Evolutionary conservation across 805 yeast genomes (phyloP).

Genomic region (Yamadazyma kitorensis): DNA sequence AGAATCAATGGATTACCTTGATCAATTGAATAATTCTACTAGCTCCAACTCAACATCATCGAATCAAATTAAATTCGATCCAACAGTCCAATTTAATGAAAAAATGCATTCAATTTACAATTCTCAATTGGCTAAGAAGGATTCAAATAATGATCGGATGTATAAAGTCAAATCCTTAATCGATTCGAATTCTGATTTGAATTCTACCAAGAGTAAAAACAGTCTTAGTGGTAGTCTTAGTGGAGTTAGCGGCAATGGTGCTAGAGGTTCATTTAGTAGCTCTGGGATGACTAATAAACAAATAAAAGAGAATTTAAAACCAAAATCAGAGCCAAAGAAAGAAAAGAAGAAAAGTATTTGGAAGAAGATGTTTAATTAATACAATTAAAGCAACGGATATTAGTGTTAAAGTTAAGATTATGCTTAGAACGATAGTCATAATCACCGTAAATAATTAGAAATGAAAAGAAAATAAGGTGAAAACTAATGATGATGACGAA

Average conservation of each 20-base stretch:
- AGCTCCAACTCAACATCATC: conserved; percentile 16
- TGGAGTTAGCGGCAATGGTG: neutral
- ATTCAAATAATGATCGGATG: conserved; percentile 16
- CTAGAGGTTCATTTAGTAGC: conserved; percentile 1
- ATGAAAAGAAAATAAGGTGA: too few species aligned
- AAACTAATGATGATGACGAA: too few species aligned
- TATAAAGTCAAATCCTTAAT: conserved; percentile 42
- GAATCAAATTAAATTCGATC: conserved; percentile 12
- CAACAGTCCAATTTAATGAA: conserved; percentile 21
- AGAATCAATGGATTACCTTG: conserved; percentile 25
- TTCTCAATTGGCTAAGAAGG: conserved; percentile 14
- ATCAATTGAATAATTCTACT: neutral
- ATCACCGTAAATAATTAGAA: too few species aligned
- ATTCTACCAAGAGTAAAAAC: conserved; percentile 3
- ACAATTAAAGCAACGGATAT: too few species aligned
- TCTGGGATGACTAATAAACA: conserved; percentile 11
- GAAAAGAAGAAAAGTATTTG: conserved; percentile 15
- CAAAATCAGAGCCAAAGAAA: neutral
- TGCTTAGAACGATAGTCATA: too few species aligned
- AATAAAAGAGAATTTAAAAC: conserved; percentile 12
- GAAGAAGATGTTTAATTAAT: conserved; percentile 11
- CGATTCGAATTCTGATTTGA: conserved; percentile 10
- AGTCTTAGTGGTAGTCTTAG: neutral
- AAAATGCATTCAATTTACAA: conserved; percentile 37
- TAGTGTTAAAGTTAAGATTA: too few species aligned